These are phyloP conservation scores for Xanthoparmelia taractica DNA, from an alignment of 495 filamentous ascomycete species.

Conservation along the genomic window DNA sequence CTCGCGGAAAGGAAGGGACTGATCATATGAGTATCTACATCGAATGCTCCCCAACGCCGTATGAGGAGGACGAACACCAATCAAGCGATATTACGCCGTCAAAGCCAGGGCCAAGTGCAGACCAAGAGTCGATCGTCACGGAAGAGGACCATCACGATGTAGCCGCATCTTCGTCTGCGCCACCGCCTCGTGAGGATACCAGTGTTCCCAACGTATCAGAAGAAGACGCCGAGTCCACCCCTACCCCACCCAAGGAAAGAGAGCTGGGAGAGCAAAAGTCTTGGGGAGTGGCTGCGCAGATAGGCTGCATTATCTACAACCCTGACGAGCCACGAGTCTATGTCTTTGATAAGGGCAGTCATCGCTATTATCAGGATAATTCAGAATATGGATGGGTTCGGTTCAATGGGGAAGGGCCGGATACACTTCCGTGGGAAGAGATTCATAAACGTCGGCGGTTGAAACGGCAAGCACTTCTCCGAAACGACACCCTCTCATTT, in stretches of 20 bases:
- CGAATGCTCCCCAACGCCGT: slow-evolving; percentile 47
- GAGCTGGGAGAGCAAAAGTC: slow-evolving; percentile 10
- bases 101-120: background rate
- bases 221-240: slow-evolving; percentile 4
- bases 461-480: slow-evolving; percentile 55
- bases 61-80: slow-evolving; percentile 30
- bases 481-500: slow-evolving; percentile 57
- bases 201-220: slow-evolving; percentile 17
- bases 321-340: slow-evolving; percentile 56
- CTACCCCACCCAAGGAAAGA: slow-evolving; percentile 8
- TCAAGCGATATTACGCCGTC: background rate
- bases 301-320: slow-evolving; percentile 58
- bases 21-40: slow-evolving; percentile 56
- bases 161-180: background rate
- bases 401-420: slow-evolving; percentile 42
- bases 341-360: slow-evolving; percentile 48
- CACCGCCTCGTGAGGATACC: background rate
- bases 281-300: slow-evolving; percentile 53
- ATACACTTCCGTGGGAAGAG: slow-evolving; percentile 42
- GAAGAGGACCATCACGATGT: slow-evolving; percentile 4
- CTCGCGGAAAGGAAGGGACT: slow-evolving; percentile 52
- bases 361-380: slow-evolving; percentile 52
- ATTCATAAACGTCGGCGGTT: slow-evolving; percentile 50
- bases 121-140: background rate
- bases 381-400: slow-evolving; percentile 63